Percentiles rank a stretch among this genome's conserved stretches.
These are phyloP conservation scores for Apophysomyces elegans DNA, from an alignment of 371 early-diverging fungal species.

Conservation along the genomic window DNA sequence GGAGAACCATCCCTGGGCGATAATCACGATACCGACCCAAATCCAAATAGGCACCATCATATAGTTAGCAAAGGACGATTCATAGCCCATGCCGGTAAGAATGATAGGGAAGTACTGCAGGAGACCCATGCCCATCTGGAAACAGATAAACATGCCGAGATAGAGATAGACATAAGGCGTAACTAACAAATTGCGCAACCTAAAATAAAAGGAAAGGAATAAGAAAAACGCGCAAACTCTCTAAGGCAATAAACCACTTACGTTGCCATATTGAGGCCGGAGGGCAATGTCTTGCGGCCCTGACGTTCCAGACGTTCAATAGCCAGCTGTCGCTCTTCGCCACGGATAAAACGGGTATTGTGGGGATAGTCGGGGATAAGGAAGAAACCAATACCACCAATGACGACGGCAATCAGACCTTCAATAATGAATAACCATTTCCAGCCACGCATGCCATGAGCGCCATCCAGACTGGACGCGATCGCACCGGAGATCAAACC, in stretches of 20 bases:
- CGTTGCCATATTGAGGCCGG: constrained; percentile 35
- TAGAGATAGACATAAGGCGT: constrained; percentile 48
- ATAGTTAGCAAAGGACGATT: constrained; percentile 42
- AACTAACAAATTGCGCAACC: constrained; percentile 37
- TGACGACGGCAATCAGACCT: constrained; percentile 51
- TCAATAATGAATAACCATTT: constrained; percentile 67
- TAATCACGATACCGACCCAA: constrained; percentile 44
- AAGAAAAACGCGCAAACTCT: background rate
- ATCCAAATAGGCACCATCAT: constrained; percentile 52
- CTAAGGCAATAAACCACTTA: background rate
- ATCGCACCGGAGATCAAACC: constrained; percentile 49
- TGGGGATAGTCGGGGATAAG: constrained; percentile 65
- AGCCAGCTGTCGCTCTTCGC: constrained; percentile 55
- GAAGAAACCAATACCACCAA: constrained; percentile 47
- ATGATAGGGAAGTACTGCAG: constrained; percentile 47
- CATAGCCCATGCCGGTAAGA: constrained; percentile 36
- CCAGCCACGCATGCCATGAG: constrained; percentile 58
- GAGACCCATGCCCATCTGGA: constrained; percentile 55
- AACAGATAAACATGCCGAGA: constrained; percentile 40
- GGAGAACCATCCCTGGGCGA: constrained; percentile 46
- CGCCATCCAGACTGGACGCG: constrained; percentile 38
- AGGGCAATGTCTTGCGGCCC: constrained; percentile 25
- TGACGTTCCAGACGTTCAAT: constrained; percentile 51
- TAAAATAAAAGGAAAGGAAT: background rate
- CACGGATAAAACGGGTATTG: constrained; percentile 50